Conservation (phyloP, 345 rosid species). For the Noccaea bulbosa region DNA sequence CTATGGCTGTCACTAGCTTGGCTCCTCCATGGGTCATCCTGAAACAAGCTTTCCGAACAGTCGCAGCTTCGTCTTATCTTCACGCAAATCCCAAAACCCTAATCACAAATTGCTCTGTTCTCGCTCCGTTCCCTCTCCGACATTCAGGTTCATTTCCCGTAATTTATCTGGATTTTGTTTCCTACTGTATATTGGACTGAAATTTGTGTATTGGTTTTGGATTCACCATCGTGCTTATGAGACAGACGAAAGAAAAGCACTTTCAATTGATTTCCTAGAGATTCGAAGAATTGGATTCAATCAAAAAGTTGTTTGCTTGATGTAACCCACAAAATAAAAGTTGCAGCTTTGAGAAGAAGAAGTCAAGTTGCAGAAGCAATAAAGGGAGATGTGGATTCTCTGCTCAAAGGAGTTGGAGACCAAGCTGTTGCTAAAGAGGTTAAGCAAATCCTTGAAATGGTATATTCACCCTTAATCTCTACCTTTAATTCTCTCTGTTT, state of each 20-base stretch:
- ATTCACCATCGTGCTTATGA: slow-evolving; percentile 17
- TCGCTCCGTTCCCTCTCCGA: slow-evolving; percentile 33
- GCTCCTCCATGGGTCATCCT: slow-evolving; percentile 50
- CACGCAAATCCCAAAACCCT: slow-evolving; percentile 26
- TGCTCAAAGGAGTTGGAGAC: slow-evolving; percentile 67
- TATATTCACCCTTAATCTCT: slow-evolving; percentile 20
- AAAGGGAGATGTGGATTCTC: slow-evolving; percentile 61
- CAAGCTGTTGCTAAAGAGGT: slow-evolving; percentile 65
- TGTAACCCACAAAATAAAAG: background rate
- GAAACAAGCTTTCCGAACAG: slow-evolving; percentile 53
- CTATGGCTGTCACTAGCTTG: slow-evolving; percentile 52
- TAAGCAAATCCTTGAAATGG: slow-evolving; percentile 79
- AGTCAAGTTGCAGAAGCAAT: slow-evolving; percentile 65
- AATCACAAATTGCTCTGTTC: slow-evolving; percentile 28
- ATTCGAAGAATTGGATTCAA: background rate
- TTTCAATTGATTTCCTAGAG: background rate
- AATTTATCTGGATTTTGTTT: background rate
- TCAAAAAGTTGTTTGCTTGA: background rate
- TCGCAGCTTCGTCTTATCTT: slow-evolving; percentile 45
- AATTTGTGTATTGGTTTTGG: slow-evolving; percentile 6
- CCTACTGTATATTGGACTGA: background rate
- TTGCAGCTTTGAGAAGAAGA: slow-evolving; percentile 56
- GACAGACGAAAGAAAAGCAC: background rate
- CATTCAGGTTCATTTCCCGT: slow-evolving; percentile 51
- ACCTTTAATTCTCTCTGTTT: slow-evolving; percentile 7